Conservation (phyloP, 1,284 basidiomycete genomes). For the Vanrija sp. region DNA sequence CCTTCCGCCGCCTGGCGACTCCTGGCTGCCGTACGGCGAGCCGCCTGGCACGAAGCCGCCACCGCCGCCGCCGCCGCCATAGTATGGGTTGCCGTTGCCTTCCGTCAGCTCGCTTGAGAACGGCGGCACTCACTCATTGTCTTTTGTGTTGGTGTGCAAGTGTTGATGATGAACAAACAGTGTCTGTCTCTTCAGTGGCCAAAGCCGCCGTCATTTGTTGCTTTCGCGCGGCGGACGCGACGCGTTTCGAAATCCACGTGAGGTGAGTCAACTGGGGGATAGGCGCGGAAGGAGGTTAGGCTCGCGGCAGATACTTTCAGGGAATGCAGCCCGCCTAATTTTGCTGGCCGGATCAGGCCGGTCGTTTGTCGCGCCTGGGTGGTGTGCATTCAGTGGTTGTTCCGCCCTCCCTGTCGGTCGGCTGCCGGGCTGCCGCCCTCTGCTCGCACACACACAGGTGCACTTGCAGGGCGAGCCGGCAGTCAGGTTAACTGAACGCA, state of each 20-base stretch:
- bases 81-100: constrained; percentile 46
- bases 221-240: not conserved
- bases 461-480: too few species aligned
- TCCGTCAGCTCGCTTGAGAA: not conserved
- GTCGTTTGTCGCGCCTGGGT: not conserved
- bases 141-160: not conserved
- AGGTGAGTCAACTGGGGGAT: not conserved
- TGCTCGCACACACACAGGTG: too few species aligned
- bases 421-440: too few species aligned
- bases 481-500: too few species aligned
- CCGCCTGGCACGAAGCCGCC: constrained; percentile 32
- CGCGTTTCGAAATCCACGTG: not conserved
- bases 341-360: not conserved
- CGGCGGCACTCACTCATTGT: constrained; percentile 10
- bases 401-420: too few species aligned
- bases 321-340: not conserved
- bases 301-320: not conserved
- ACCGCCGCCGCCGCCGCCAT: constrained; percentile 32
- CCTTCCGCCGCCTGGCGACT: constrained; percentile 31
- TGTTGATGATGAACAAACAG: not conserved
- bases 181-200: not conserved
- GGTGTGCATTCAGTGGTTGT: too few species aligned
- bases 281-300: not conserved
- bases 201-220: too few species aligned
- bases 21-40: constrained; percentile 42